phyloP scores from a whole-genome alignment of 352 stramenopile genomes.

The Bremia lactucae region DNA sequence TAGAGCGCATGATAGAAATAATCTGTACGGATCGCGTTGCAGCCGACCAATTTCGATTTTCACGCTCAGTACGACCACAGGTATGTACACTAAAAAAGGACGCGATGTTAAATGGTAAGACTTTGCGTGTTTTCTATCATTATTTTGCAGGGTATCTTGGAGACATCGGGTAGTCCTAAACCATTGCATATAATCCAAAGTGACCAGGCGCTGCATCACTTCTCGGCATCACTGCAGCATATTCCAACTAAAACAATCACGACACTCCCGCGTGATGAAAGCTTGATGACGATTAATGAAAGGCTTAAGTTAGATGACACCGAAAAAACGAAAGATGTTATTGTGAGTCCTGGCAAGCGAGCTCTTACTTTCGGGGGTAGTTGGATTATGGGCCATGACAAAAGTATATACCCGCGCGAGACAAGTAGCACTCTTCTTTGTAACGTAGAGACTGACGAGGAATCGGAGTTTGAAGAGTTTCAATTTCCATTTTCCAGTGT shows the following conservation, averaged over 20 bases:
- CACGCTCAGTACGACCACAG: slow-evolving; percentile 15
- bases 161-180: slow-evolving; percentile 22
- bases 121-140: too few relatives aligned
- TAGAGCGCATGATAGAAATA: slow-evolving; percentile 68
- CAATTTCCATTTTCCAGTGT: slow-evolving; percentile 35
- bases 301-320: slow-evolving; percentile 13
- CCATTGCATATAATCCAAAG: slow-evolving; percentile 45
- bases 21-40: slow-evolving; percentile 31
- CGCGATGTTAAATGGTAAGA: too few relatives aligned
- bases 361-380: slow-evolving; percentile 44
- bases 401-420: slow-evolving; percentile 60
- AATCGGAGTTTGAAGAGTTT: slow-evolving; percentile 41
- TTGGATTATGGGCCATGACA: slow-evolving; percentile 75
- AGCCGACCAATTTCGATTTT: slow-evolving; percentile 21
- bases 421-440: slow-evolving; percentile 63
- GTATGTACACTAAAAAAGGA: slow-evolving; percentile 7
- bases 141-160: slow-evolving; percentile 33
- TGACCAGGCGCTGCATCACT: slow-evolving; percentile 47
- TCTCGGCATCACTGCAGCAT: slow-evolving; percentile 53
- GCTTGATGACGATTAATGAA: slow-evolving; percentile 34
- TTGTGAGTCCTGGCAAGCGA: slow-evolving; percentile 7
- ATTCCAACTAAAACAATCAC: slow-evolving; percentile 73
- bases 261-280: slow-evolving; percentile 57
- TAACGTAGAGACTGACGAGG: slow-evolving; percentile 51
- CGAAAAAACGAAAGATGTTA: slow-evolving; percentile 11